Evolutionary conservation across 2,329 filamentous ascomycete species (phyloP), one percentile per base, ranked within the genome.

Genomic region (Domatiomyces globalis): DNA sequence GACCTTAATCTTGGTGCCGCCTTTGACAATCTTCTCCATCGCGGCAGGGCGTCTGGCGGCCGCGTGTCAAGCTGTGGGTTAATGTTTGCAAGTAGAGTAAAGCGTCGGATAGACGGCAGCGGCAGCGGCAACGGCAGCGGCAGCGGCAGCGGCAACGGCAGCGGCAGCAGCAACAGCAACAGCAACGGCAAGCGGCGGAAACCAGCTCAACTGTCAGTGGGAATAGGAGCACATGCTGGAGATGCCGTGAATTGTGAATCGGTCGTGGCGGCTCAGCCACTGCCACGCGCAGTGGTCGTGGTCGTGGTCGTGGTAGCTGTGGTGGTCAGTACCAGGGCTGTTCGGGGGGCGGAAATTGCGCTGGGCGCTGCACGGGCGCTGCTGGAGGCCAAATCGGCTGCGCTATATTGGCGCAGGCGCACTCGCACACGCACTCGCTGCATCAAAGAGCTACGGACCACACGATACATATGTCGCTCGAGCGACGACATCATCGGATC

Each of bases 1-100:
- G 63, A 89, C 88, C 81, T 95, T 96, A 67, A 94, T 87, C 76
- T 96, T 96, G 63, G 90, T 96, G 63, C 87, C 90, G 72, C 90
- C 92, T 76, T 96, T 96, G 66, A 98, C 92, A 61, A 89, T 94
- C 77, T 96, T 98, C 76, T 98, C 92, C 67, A 96, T 96, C 53
- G 86, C 90, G 18, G 48, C 47, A 29, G 43, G n/a, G 25, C n/a
- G 18, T 47, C 22, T 27, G 43, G n/a, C 6, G 43, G 12, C 43
- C 19, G 10, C 9, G 7, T 18, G 19, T 20, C 43, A 19, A 19
- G 43, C 43, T 45, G 18, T 4, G 43, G 22, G 9, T 19, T 5
- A 45, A 27, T 19, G 2, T 43, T 6, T 10, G 43, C 22, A 45
- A 7, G 39, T 5, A n/a, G 15, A 43, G 39, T 19, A 5, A n/a